Evolutionary conservation across 1,284 basidiomycete species (phyloP).

Genomic region (Retiboletus fuscus): DNA sequence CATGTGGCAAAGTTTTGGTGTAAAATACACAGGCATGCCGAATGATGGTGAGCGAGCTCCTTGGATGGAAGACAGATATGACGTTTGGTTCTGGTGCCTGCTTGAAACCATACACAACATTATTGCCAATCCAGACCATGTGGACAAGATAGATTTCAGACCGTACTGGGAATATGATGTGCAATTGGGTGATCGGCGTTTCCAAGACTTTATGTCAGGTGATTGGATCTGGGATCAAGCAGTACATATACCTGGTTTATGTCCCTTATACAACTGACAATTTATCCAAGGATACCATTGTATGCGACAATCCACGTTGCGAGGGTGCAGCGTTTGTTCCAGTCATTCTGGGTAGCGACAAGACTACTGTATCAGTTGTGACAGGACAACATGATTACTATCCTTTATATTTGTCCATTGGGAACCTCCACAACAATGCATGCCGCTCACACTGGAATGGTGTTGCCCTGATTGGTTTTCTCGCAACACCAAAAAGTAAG

Average conservation of each 20-base stretch:
- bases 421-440: constrained; percentile 49
- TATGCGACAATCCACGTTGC: constrained; percentile 35
- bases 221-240: constrained; percentile 52
- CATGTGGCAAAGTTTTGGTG: background rate
- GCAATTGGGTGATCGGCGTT: constrained; percentile 31
- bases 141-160: constrained; percentile 45
- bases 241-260: constrained; percentile 24
- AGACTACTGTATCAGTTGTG: constrained; percentile 52
- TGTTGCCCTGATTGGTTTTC: constrained; percentile 44
- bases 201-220: no score
- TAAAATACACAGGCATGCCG: background rate
- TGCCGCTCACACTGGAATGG: constrained; percentile 45
- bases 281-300: constrained; percentile 9
- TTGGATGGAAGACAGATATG: constrained; percentile 16
- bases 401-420: constrained; percentile 48
- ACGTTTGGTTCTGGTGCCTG: constrained; percentile 20
- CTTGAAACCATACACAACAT: no score
- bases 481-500: no score
- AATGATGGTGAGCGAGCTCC: background rate
- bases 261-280: no score
- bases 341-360: constrained; percentile 51
- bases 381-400: constrained; percentile 53
- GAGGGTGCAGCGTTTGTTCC: constrained; percentile 49
- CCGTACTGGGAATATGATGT: constrained; percentile 39
- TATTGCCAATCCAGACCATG: constrained; percentile 42